Evolutionary conservation across 768 basidiomycete genomes (phyloP), one percentile per base, ranked within the genome.

Genomic region (Artomyces pyxidatus): DNA sequence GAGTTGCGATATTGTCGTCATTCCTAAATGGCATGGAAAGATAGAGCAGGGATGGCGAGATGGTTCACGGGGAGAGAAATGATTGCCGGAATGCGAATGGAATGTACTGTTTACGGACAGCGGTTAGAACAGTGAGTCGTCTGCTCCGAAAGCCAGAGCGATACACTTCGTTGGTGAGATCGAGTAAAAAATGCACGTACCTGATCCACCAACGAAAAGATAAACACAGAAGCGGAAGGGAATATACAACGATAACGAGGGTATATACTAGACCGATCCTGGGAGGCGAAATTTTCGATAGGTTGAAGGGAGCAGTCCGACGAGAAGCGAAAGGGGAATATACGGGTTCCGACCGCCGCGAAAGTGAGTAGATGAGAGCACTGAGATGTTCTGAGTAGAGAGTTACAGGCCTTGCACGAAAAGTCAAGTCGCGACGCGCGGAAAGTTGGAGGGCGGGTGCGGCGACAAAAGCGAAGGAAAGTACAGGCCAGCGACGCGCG

Each of bases 1-100:
- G 38, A 68, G 65, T 29, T 52, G 58, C 37, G 59, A 27, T 43
- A 59, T 48, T 29, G 61, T 59, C 63, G 64, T 64, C 19, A 47
- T 41, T 43, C 35, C 47, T 16, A 49, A 39, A 48, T 49, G 40
- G 32, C 56, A 57, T 57, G 55, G 37, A 56, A 30, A 49, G 42
- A 49, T 44, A 23, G 53, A 54, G 55, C 49, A 49, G 40, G 35
- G 23, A 23, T 26, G 26, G 37, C 28, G 49, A 25, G 49, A 28
- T 41, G 25, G 37, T 40, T 46, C 25, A 44, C 26, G 11, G 40
- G 38, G 30, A 37, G 21, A 32, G 37, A 25, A 37, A 29, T 41
- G 28, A 25, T 7, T 32, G 49, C 37, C 14, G 19, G 47, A 11
- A 19, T 9, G 25, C 12, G 38, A 27, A 21, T 38, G 22, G 27